Evolutionary conservation across 345 rosid genomes (phyloP), one percentile per base, ranked within the genome.

Genomic region (Kernera saxatilis): DNA sequence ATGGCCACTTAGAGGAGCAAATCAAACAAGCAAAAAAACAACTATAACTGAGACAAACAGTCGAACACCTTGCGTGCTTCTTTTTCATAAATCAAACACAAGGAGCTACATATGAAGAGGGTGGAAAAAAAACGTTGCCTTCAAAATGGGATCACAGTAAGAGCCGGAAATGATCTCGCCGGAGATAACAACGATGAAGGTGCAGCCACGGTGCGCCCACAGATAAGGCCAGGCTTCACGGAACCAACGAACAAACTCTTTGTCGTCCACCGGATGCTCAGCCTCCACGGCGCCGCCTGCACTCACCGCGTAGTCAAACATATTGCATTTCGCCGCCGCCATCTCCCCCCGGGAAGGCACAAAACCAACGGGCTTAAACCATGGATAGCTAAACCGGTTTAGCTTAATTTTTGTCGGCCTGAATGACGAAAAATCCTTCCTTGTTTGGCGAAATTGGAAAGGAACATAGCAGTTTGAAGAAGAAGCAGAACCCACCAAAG

Each of bases 221-320:
- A 94, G 76, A 82, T 91, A 94, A 11, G 98, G 99, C 96, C 99
- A 94, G 0, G 96, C 99, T 80, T 94, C 99, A 25, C 93, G 90
- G 54, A 94, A 94, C 97, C 98, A 89, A 80, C 84, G 79, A n/a
- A 89, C 97, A 77, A 91, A 94, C 70, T 81, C 87, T 72, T 81
- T 74, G 55, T 89, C 92, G 64, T 83, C 92, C 5, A 75, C 82
- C 0, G 83, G 64, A 50, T 64, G 79, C 64, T 77, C 74, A 73
- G n/a, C 75, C 53, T 85, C 52, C 19, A 43, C 50, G 50, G 67
- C 69, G 1, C 57, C 19, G 68, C 21, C 57, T 67, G 71, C 50
- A 35, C 19, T 65, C 74, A 75, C 86, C 6, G 61, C 67, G 58
- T 82, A 85, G 49, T 70, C 74, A 23, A 72, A 75, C 78, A 73